Evolutionary conservation across 2,329 filamentous ascomycete species (phyloP).

Genomic region (Geosmithia flava): DNA sequence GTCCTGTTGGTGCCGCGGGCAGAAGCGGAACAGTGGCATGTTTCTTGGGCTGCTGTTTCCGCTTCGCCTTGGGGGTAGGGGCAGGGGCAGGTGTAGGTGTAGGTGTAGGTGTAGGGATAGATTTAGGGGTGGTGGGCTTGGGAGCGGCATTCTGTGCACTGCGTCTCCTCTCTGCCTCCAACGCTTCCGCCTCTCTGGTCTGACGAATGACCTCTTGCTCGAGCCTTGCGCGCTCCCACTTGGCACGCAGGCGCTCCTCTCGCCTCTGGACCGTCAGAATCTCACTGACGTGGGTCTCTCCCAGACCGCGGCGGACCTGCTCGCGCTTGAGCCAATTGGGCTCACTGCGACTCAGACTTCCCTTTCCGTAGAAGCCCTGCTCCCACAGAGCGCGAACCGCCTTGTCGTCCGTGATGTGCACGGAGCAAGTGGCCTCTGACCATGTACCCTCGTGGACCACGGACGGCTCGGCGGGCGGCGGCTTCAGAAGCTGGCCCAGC

Average conservation of each 20-base stretch:
- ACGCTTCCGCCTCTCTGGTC: slow-evolving; percentile 39
- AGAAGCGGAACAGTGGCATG: neutral
- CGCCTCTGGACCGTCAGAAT: slow-evolving; percentile 65
- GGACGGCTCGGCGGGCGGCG: slow-evolving; percentile 51
- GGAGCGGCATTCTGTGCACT: slow-evolving; percentile 5
- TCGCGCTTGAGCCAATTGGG: slow-evolving; percentile 85
- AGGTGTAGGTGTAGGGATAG: neutral
- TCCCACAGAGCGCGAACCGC: slow-evolving; percentile 82
- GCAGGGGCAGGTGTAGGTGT: neutral
- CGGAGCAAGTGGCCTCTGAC: slow-evolving; percentile 67
- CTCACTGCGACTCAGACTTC: slow-evolving; percentile 84
- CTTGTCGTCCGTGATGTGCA: slow-evolving; percentile 68
- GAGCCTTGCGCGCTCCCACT: slow-evolving; percentile 80
- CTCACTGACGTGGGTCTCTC: slow-evolving; percentile 63
- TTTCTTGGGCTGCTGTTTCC: neutral
- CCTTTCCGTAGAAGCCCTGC: slow-evolving; percentile 95
- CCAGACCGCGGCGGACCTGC: slow-evolving; percentile 55
- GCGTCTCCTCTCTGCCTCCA: slow-evolving; percentile 8
- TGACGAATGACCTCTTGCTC: slow-evolving; percentile 76
- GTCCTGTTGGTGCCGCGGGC: slow-evolving; percentile 26
- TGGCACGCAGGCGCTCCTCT: slow-evolving; percentile 70
- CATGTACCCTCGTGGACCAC: slow-evolving; percentile 62
- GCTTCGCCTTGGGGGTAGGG: neutral
- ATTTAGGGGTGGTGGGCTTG: neutral
- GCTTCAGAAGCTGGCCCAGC: slow-evolving; percentile 58